These are phyloP conservation scores for Cunninghamia lanceolata DNA, from an alignment of 75 land plant species.

Conservation along the genomic window DNA sequence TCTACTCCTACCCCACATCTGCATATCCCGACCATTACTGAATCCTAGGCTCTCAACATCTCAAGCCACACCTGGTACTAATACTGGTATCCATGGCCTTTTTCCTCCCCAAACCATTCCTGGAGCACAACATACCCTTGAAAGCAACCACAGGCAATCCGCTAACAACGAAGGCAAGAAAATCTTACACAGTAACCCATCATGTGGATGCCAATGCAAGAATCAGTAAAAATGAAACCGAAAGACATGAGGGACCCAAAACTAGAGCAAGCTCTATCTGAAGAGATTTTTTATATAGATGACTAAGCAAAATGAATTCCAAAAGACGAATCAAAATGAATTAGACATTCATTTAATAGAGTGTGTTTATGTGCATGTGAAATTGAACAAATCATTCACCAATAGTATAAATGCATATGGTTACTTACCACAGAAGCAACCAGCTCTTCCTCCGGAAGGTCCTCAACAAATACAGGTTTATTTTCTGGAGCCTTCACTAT, in stretches of 20 bases:
- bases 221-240: not conserved
- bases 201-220: not conserved
- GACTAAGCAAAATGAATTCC: not conserved
- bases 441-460: conserved; percentile 96
- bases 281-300: not conserved
- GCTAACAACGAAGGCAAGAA: not conserved
- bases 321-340: not conserved
- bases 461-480: conserved; percentile 83
- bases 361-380: not conserved
- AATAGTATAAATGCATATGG: not conserved
- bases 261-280: not conserved
- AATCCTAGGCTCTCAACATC: not conserved
- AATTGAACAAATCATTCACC: not conserved
- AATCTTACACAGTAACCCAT: not conserved
- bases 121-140: not conserved
- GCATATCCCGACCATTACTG: not conserved
- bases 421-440: conserved; percentile 47
- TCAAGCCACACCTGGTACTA: not conserved
- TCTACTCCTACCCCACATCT: not conserved
- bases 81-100: not conserved
- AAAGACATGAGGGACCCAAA: not conserved
- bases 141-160: not conserved
- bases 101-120: not conserved
- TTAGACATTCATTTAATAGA: not conserved
- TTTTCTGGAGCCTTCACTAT: conserved; percentile 94